These are phyloP conservation scores for Epichloe festucae DNA, from an alignment of 2,329 filamentous ascomycete genomes.

Conservation along the genomic window DNA sequence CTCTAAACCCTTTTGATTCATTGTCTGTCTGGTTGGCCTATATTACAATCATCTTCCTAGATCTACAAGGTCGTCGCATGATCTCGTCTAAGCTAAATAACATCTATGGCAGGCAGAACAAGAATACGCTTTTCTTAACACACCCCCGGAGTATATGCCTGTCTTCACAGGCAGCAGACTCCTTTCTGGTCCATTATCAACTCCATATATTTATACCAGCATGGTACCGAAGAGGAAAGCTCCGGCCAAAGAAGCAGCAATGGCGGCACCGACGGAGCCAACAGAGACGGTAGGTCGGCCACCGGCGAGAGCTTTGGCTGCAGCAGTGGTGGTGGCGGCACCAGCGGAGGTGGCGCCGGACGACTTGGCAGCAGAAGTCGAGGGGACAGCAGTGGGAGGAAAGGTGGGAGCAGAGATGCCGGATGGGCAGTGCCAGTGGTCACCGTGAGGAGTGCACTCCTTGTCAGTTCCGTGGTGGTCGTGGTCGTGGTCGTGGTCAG, in stretches of 20 bases:
- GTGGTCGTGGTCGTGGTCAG: not conserved
- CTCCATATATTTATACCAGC: not conserved
- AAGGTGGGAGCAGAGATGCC: slow-evolving; percentile 7
- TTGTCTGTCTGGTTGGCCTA: not conserved
- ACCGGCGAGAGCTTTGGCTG: not conserved
- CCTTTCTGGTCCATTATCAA: not conserved
- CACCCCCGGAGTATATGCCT: too few species aligned
- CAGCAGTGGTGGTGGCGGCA: not conserved
- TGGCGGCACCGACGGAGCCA: slow-evolving; percentile 1
- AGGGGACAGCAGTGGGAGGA: slow-evolving; percentile 1
- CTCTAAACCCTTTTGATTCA: too few species aligned
- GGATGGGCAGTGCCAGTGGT: slow-evolving; percentile 10
- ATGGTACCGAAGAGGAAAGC: slow-evolving; percentile 7
- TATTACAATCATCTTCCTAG: not conserved
- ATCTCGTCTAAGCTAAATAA: not conserved
- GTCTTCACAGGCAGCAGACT: too few species aligned
- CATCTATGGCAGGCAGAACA: not conserved
- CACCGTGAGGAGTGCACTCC: slow-evolving; percentile 6
- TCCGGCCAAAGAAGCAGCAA: slow-evolving; percentile 5
- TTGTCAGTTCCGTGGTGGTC: slow-evolving; percentile 2
- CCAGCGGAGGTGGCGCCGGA: not conserved
- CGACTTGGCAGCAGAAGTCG: not conserved
- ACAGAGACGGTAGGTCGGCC: slow-evolving; percentile 1
- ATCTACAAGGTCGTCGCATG: not conserved
- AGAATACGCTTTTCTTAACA: too few species aligned